A percentile compares a stretch with the other conserved stretches of the same genome.
Evolutionary conservation across 257 asterid genomes (phyloP).

Genomic region (Capsicum chinense): DNA sequence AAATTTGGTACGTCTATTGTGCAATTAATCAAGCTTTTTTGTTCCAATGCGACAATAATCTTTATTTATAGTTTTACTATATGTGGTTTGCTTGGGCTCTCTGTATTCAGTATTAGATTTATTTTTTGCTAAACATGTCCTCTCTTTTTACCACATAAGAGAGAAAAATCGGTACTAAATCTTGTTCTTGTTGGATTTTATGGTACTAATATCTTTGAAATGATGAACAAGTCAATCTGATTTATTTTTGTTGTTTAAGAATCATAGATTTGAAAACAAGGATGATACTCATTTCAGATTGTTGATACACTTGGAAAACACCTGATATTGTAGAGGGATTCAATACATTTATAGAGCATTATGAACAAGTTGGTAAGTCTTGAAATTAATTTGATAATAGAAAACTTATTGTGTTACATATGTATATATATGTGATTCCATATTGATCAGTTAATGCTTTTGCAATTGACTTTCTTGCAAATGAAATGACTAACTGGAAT

Average conservation of each 20-base stretch:
- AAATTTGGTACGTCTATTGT: slow-evolving; percentile 69
- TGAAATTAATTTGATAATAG: slow-evolving; percentile 29
- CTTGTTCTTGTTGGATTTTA: background rate
- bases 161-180: too few relatives aligned
- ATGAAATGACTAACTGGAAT: too few relatives aligned
- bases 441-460: too few relatives aligned
- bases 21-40: background rate
- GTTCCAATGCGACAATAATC: background rate
- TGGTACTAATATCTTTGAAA: background rate
- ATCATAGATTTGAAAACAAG: background rate
- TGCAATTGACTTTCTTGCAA: too few relatives aligned
- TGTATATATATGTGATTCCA: too few relatives aligned
- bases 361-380: slow-evolving; percentile 79
- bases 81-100: background rate
- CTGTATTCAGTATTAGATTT: too few relatives aligned
- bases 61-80: background rate
- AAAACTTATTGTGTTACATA: slow-evolving; percentile 16
- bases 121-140: background rate
- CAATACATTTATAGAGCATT: slow-evolving; percentile 76
- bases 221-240: background rate
- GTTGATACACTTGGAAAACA: slow-evolving; percentile 75
- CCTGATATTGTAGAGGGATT: slow-evolving; percentile 94
- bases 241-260: background rate
- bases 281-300: slow-evolving; percentile 52
- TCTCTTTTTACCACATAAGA: background rate